Conservation (phyloP, 441 rosid genomes). For the Capsella rubella region DNA sequence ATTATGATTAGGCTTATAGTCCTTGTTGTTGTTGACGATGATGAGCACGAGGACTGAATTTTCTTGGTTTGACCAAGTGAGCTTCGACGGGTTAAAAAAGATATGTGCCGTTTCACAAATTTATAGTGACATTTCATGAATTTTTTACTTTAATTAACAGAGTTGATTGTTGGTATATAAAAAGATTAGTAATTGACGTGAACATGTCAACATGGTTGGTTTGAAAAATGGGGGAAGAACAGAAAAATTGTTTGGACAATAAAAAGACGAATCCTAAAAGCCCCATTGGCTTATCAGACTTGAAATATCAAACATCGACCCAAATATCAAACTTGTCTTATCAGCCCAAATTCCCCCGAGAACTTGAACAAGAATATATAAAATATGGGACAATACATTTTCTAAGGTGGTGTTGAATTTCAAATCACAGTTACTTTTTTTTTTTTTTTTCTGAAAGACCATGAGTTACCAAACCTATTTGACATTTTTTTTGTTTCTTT, state of each 20-base stretch:
- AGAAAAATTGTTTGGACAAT: too few species aligned
- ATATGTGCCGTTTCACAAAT: constrained; percentile 2
- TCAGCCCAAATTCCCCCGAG: too few species aligned
- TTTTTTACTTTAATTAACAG: neutral
- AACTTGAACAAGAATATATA: too few species aligned
- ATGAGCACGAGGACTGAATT: neutral
- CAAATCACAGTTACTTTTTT: too few species aligned
- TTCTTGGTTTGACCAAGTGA: neutral
- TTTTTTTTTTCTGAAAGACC: too few species aligned
- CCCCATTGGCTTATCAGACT: too few species aligned
- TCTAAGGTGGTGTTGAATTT: too few species aligned
- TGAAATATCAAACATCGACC: too few species aligned
- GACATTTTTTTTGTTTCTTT: neutral
- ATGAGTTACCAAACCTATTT: neutral
- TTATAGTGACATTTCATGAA: neutral
- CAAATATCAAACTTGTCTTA: too few species aligned
- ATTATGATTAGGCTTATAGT: constrained; percentile 5
- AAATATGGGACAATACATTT: too few species aligned
- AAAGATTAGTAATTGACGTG: neutral
- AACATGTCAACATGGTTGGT: too few species aligned
- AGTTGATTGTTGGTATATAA: neutral
- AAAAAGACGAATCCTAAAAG: too few species aligned
- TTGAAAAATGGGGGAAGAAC: neutral
- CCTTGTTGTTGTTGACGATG: neutral
- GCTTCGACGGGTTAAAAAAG: neutral